Percentiles rank a stretch among this genome's conserved stretches.
Conservation (phyloP, 2,329 filamentous ascomycete species). For the Stachybotrys elegans region DNA sequence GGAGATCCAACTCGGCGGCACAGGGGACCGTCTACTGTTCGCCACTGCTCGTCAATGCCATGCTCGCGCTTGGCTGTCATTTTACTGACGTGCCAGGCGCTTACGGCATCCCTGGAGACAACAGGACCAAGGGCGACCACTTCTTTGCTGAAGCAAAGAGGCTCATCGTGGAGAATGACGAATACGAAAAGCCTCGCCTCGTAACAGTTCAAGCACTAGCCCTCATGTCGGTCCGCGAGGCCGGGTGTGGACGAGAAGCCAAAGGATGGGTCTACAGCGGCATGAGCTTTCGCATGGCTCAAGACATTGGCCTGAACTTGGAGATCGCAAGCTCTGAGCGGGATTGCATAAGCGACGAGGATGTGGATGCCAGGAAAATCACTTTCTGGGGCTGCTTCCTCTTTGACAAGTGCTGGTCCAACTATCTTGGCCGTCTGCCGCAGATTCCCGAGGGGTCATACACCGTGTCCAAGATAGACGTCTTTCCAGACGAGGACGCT, state of each 20-base stretch:
- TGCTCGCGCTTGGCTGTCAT: slow-evolving; percentile 88
- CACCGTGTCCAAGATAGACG: slow-evolving; percentile 83
- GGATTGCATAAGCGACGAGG: slow-evolving; percentile 65
- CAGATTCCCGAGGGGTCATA: slow-evolving; percentile 76
- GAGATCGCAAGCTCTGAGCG: slow-evolving; percentile 64
- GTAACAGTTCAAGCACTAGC: slow-evolving; percentile 91
- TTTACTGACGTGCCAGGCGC: slow-evolving; percentile 76
- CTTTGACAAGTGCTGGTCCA: slow-evolving; percentile 99
- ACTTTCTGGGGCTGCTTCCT: slow-evolving; percentile 98
- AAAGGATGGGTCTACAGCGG: slow-evolving; percentile 98
- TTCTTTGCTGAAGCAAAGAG: slow-evolving; percentile 94
- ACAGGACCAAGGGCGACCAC: slow-evolving; percentile 85
- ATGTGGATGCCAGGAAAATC: slow-evolving; percentile 82
- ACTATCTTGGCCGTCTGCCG: slow-evolving; percentile 87
- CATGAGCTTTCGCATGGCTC: slow-evolving; percentile 97
- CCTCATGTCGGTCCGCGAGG: slow-evolving; percentile 93
- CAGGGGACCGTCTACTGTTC: slow-evolving; percentile 75
- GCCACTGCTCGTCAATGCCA: slow-evolving; percentile 83
- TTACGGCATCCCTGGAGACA: slow-evolving; percentile 66
- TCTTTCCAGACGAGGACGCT: slow-evolving; percentile 83
- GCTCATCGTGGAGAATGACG: slow-evolving; percentile 83
- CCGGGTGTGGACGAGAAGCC: slow-evolving; percentile 87
- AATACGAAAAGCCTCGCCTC: slow-evolving; percentile 83
- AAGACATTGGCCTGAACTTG: slow-evolving; percentile 86
- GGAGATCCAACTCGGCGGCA: slow-evolving; percentile 48